Evolutionary conservation across 441 rosid species (phyloP).

Genomic region (Mallotus japonicus): DNA sequence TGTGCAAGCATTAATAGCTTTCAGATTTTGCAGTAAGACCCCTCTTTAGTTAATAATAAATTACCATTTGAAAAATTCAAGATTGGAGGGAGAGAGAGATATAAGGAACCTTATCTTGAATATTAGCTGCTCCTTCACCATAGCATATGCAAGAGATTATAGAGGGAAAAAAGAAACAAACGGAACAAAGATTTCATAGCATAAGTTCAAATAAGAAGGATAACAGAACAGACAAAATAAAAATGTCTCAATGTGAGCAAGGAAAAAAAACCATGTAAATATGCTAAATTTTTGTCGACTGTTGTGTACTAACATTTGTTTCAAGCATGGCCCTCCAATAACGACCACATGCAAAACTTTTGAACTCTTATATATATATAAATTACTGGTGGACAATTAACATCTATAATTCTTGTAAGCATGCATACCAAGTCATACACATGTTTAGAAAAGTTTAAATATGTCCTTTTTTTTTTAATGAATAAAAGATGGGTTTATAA

Average conservation of each 20-base stretch:
- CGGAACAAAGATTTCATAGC: slow-evolving; percentile 19
- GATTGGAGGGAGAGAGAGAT: slow-evolving; percentile 11
- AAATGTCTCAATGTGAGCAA: slow-evolving; percentile 14
- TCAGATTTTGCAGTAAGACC: slow-evolving; percentile 28
- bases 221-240: slow-evolving; percentile 23
- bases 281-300: slow-evolving; percentile 29
- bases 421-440: slow-evolving; percentile 11
- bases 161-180: slow-evolving; percentile 7
- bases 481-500: background rate
- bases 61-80: slow-evolving; percentile 19
- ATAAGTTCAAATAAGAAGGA: slow-evolving; percentile 15
- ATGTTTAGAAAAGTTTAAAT: slow-evolving; percentile 7
- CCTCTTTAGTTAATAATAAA: slow-evolving; percentile 16
- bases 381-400: slow-evolving; percentile 12
- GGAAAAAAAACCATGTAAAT: background rate
- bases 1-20: slow-evolving; percentile 43
- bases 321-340: slow-evolving; percentile 26
- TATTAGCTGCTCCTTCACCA: slow-evolving; percentile 17
- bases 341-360: slow-evolving; percentile 37
- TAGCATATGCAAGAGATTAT: slow-evolving; percentile 9
- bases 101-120: slow-evolving; percentile 21
- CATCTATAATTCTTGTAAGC: slow-evolving; percentile 15
- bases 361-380: background rate
- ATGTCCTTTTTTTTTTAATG: background rate
- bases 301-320: slow-evolving; percentile 24